Evolutionary conservation across 768 basidiomycete species (phyloP), one percentile per base, ranked within the genome.

Genomic region (Artomyces pyxidatus): DNA sequence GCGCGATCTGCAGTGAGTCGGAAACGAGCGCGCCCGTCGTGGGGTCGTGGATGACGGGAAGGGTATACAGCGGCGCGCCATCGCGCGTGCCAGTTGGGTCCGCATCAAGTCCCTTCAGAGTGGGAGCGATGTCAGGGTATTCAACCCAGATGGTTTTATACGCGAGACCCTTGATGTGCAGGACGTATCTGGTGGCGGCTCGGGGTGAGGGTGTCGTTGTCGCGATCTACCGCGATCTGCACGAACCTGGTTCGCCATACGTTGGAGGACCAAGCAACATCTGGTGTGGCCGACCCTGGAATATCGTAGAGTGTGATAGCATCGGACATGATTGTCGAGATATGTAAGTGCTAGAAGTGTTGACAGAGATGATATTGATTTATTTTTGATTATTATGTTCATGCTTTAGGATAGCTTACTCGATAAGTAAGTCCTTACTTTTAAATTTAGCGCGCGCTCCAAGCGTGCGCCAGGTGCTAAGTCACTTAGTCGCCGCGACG

Each of bases 1-100:
- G 26, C 3, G 50, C 54, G 42, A 60, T 58, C 6, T 23, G 22
- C 37, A 22, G 37, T 4, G 57, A 60, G 37, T 60, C 57, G 6
- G 59, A 42, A 37, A 58, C 41, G 37, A 50, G 26, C 4, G 26
- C 46, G 26, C 42, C 48, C 4, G 49, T 53, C 22, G 23, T 39
- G 12, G 43, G 38, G 45, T 56, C 55, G 14, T 43, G 27, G 19
- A 60, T 58, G 28, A 48, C 50, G 2, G 58, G 58, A 4, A 53
- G 26, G 1, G 58, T 59, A 42, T 58, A 59, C 2, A 44, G 26
- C 12, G 43, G 37, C 21, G 9, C 23, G 12, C 48, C 42, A 8
- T 22, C 32, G 14, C 16, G 11, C n/a, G 25, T 37, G 19, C 25
- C 27, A 16, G 37, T 38, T 8, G 35, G 37, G 21, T n/a, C n/a